These are phyloP conservation scores for Cryomyces antarcticus DNA, from an alignment of 495 filamentous ascomycete genomes.

Conservation along the genomic window DNA sequence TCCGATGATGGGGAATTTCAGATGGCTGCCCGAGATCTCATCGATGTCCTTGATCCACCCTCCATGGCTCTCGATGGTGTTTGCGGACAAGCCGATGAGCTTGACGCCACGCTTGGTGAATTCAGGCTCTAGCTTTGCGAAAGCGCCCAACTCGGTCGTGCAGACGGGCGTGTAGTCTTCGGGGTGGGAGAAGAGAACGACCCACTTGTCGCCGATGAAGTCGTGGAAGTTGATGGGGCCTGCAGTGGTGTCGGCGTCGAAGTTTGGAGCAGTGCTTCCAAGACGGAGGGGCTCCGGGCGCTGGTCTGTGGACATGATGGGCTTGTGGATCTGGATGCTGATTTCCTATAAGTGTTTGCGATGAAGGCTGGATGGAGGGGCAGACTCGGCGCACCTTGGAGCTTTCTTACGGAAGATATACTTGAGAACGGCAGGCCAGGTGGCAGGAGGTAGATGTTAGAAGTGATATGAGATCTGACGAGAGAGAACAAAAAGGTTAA, in stretches of 20 bases:
- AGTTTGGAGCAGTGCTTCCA: conserved; percentile 78
- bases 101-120: conserved; percentile 86
- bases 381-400: too few species aligned
- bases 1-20: conserved; percentile 90
- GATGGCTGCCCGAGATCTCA: conserved; percentile 63
- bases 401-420: too few species aligned
- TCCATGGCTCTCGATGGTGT: conserved; percentile 42
- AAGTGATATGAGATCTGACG: too few species aligned
- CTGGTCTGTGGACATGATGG: conserved; percentile 6
- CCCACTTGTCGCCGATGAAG: conserved; percentile 87
- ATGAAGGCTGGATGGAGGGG: too few species aligned
- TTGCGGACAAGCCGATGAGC: conserved; percentile 84
- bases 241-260: conserved; percentile 76
- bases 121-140: conserved; percentile 90
- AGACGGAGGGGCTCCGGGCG: conserved; percentile 44
- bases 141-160: conserved; percentile 96
- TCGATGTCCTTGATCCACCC: conserved; percentile 92
- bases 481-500: too few species aligned
- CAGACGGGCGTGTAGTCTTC: conserved; percentile 70
- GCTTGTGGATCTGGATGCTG: too few species aligned
- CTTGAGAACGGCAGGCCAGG: too few species aligned
- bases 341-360: too few species aligned
- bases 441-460: too few species aligned
- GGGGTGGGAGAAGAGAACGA: conserved; percentile 92
- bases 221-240: conserved; percentile 94